Percentiles rank a stretch among this genome's conserved stretches.
Evolutionary conservation across 441 rosid species (phyloP).

Genomic region (Pelargonium cotyledonis): DNA sequence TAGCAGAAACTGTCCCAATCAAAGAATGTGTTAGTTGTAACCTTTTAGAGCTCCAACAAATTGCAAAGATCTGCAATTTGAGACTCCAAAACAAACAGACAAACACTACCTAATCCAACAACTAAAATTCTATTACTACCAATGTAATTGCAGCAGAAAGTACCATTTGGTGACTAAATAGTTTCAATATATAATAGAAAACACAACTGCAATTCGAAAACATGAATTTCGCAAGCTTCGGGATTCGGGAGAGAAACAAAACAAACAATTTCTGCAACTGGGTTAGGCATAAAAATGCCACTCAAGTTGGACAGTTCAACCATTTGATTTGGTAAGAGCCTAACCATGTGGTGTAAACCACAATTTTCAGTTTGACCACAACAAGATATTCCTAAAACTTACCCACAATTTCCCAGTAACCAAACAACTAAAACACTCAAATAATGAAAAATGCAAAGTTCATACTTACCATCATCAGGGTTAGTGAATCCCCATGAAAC

Average conservation of each 20-base stretch:
- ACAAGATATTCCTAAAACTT: not conserved
- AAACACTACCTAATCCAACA: no score
- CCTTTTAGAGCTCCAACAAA: constrained; percentile 15
- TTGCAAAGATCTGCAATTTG: no score
- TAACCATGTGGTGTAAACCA: not conserved
- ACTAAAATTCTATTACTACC: no score
- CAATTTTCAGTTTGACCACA: not conserved
- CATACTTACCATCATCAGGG: constrained; percentile 65
- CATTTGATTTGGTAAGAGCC: constrained; percentile 3
- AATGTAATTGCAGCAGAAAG: no score
- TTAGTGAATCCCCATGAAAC: constrained; percentile 56
- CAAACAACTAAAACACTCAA: constrained; percentile 14
- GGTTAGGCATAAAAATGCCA: not conserved
- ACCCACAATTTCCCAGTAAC: constrained; percentile 14
- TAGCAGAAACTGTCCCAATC: constrained; percentile 67
- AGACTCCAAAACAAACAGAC: no score
- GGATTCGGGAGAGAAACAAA: not conserved
- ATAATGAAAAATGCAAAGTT: constrained; percentile 3
- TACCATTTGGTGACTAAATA: no score
- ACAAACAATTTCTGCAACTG: not conserved
- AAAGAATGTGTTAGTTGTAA: constrained; percentile 34
- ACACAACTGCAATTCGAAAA: not conserved
- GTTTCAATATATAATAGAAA: not conserved
- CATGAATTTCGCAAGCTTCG: not conserved
- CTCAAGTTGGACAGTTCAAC: not conserved